Evolutionary conservation across 257 asterid species (phyloP), one percentile per base, ranked within the genome.

Genomic region (Nicotiana tomentosiformis): DNA sequence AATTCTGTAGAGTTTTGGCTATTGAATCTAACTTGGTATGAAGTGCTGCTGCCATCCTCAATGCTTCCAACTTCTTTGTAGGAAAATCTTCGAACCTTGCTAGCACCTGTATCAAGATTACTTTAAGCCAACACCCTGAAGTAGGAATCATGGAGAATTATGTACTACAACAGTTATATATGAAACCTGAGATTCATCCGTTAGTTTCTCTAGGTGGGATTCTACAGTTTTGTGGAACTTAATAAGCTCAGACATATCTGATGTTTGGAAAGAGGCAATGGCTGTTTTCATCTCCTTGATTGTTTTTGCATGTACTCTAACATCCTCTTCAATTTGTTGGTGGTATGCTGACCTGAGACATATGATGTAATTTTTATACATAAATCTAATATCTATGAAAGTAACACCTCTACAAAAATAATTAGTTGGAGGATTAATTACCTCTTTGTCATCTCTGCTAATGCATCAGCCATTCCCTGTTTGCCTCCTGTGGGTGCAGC

Each of bases 391-490:
- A 4, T 35, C 30, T 74, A 26, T 46, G 78, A 23, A 80, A 61
- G 62, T 62, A 51, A 7, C 17, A 26, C 56, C 16, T 61, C 77
- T 43, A 39, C 61, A 1, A 35, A 43, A 17, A 35, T 81, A 15
- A 66, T 58, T 16, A n/a, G 53, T 77, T 51, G 78, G 35, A n/a
- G 66, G 46, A 57, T 46, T 20, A 17, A 33, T 29, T 86, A 91
- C 99, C 97, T 91, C 88, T 95, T 95, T 58, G 97, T 92, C 94
- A 95, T 94, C 90, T 95, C 99, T 57, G 97, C 98, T 76, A 95
- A 89, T 80, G 99, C 99, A 92, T 95, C 99, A 49, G 98, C 98
- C 98, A 94, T 94, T 57, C 98, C 97, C 64, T 90, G 93, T 85
- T 94, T 93, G 20, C 95, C 97, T 53, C 95, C 96, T 58, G 86